Evolutionary conservation across 257 asterid genomes (phyloP).

Genomic region (Dorcoceras hygrometricum): DNA sequence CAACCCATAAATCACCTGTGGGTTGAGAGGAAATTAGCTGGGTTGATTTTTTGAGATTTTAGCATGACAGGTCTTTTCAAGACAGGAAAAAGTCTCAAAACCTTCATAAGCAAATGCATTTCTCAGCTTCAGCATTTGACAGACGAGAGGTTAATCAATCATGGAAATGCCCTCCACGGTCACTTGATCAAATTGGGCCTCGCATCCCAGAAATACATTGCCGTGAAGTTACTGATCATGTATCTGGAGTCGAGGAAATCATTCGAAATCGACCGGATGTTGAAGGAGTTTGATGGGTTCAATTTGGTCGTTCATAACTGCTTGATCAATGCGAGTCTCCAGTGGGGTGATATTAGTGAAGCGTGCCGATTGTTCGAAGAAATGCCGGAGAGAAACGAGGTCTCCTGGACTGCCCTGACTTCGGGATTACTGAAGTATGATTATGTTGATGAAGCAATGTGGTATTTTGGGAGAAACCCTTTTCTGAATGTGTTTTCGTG

Average conservation of each 20-base stretch:
- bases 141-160: conserved; percentile 30
- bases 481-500: conserved; percentile 48
- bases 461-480: conserved; percentile 52
- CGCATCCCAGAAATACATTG: conserved; percentile 55
- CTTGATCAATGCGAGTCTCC: conserved; percentile 48
- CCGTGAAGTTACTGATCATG: conserved; percentile 62
- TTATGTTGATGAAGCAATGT: conserved; percentile 55
- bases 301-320: conserved; percentile 67
- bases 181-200: conserved; percentile 63
- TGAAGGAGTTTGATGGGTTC: conserved; percentile 72
- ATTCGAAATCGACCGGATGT: conserved; percentile 49
- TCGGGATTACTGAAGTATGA: conserved; percentile 62
- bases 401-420: conserved; percentile 71
- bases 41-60: background rate
- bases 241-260: conserved; percentile 46
- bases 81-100: conserved; percentile 32
- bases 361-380: conserved; percentile 72
- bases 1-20: too few relatives aligned
- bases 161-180: conserved; percentile 59
- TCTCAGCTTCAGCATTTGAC: conserved; percentile 40
- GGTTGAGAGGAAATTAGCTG: background rate
- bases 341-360: conserved; percentile 44
- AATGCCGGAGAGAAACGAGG: conserved; percentile 78
- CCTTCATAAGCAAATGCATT: conserved; percentile 37
- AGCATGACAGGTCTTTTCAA: conserved; percentile 21